Evolutionary conservation across 2,329 filamentous ascomycete genomes (phyloP).

Genomic region (Endothia cerciana): DNA sequence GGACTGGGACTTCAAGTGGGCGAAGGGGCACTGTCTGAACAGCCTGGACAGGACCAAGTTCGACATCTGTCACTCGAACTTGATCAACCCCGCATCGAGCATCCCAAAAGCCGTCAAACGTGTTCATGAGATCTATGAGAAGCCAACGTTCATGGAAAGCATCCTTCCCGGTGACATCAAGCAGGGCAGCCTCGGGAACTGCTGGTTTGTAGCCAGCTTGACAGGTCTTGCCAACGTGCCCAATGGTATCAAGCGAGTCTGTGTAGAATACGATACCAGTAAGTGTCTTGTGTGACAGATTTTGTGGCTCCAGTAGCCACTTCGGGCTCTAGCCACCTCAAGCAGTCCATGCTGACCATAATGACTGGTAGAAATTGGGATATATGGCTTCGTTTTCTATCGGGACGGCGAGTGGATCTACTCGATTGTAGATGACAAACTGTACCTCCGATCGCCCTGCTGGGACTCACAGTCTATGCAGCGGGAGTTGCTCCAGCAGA

Average conservation of each 20-base stretch:
- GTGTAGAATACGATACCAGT: slow-evolving; percentile 73
- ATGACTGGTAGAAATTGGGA: slow-evolving; percentile 64
- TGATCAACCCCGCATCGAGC: slow-evolving; percentile 50
- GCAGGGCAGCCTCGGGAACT: slow-evolving; percentile 78
- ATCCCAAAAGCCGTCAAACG: slow-evolving; percentile 77
- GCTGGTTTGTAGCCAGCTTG: slow-evolving; percentile 80
- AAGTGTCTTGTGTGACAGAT: slow-evolving; percentile 35
- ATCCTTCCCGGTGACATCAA: slow-evolving; percentile 75
- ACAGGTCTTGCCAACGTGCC: slow-evolving; percentile 77
- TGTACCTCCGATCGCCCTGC: slow-evolving; percentile 80
- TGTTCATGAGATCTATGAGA: slow-evolving; percentile 74
- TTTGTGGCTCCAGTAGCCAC: slow-evolving; percentile 33
- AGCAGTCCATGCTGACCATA: neutral
- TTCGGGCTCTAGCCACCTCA: slow-evolving; percentile 34
- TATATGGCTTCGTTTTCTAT: slow-evolving; percentile 90
- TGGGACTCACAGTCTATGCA: slow-evolving; percentile 81
- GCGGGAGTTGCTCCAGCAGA: slow-evolving; percentile 70
- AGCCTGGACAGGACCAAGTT: slow-evolving; percentile 56
- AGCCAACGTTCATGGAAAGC: slow-evolving; percentile 68
- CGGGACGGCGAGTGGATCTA: slow-evolving; percentile 91
- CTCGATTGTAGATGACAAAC: slow-evolving; percentile 88
- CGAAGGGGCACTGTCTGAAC: slow-evolving; percentile 60
- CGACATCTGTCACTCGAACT: slow-evolving; percentile 50
- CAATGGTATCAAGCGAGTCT: slow-evolving; percentile 71
- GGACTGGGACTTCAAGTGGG: slow-evolving; percentile 72